A percentile compares a stretch with the other conserved stretches of the same genome.
Evolutionary conservation across 352 stramenopile genomes (phyloP).

Genomic region (Phytopythium oedochilum): DNA sequence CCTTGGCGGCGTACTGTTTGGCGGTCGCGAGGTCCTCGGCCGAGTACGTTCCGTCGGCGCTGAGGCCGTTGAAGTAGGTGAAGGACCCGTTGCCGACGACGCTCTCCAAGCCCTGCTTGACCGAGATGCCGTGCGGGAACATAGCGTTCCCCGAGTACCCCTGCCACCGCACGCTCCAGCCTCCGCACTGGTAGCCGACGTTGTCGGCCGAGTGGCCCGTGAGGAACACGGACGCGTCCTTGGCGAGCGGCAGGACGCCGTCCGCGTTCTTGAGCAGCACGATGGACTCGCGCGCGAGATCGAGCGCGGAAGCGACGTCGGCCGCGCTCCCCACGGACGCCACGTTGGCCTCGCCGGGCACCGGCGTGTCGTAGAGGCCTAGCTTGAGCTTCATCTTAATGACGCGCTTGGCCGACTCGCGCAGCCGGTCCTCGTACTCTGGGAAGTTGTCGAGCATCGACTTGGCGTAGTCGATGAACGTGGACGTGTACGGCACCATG

Average conservation of each 20-base stretch:
- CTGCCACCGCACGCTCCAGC: conserved; percentile 84
- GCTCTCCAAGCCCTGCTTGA: conserved; percentile 45
- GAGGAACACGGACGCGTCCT: conserved; percentile 44
- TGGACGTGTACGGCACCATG: conserved; percentile 65
- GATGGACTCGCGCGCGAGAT: conserved; percentile 73
- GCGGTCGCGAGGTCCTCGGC: conserved; percentile 40
- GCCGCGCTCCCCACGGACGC: conserved; percentile 32
- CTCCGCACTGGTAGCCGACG: conserved; percentile 61
- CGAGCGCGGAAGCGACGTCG: conserved; percentile 43
- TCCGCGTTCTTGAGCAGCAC: conserved; percentile 77
- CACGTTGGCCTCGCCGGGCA: conserved; percentile 39
- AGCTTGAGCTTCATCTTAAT: conserved; percentile 77
- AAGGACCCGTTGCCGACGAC: conserved; percentile 20
- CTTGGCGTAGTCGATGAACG: conserved; percentile 47
- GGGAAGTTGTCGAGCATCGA: conserved; percentile 33
- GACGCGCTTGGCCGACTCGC: conserved; percentile 50
- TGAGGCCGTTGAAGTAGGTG: conserved; percentile 54
- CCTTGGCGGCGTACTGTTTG: conserved; percentile 38
- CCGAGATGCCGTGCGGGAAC: conserved; percentile 48
- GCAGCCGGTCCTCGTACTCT: conserved; percentile 31
- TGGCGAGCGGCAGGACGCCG: conserved; percentile 35
- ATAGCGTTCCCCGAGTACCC: conserved; percentile 64
- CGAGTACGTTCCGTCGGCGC: conserved; percentile 38
- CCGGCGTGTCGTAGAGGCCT: conserved; percentile 55
- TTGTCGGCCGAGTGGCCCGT: conserved; percentile 63